Base-by-base conservation (phyloP, 1,284 basidiomycete genomes). In the Malassezia sp. region DNA sequence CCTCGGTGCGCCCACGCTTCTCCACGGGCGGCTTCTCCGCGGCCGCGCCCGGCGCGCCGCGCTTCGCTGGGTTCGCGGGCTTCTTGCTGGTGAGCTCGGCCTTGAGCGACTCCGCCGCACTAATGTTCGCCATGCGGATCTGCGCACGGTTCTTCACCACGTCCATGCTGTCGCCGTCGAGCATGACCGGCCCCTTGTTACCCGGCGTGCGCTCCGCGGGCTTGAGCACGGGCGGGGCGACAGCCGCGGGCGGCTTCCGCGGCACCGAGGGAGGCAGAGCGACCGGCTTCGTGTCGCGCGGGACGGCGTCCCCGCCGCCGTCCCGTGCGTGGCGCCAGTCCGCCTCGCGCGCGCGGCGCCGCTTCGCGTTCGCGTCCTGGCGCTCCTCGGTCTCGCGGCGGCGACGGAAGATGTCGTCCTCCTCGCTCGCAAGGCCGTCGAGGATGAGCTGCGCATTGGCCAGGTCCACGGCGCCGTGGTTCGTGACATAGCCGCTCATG, bases 401-500 rank as follows among this genome's bases (percentile, higher is more conserved):
- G 68, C 79, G 79, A 69, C 83, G 78, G 74, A 99, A 97, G 61
- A 97, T 97, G 33, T 89, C 87, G 73, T 93, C 88, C 75, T 99
- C 93, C 67, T 83, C 77, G 68, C 78, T 78, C 8, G 90, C 88
- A 49, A 97, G 77, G 53, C 89, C 90, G 69, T 93, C 86, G 71
- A 99, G 79, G 67, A 99, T 95, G 67, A 93, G 80, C 74, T 95
- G 85, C 35, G 83, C 85, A 70, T 88, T 78, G 29, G 77, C 75
- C 52, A 96, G 76, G 71, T 91, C 83, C 71, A 96, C 79, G 61
- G 80, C 79, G 53, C 93, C 93, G 72, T 95, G 82, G 67, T 95
- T 84, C 51, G 91, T 91, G 60, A 97, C 68, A 74, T 95, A 99
- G 40, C 90, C 91, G 43, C 89, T 89, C 90, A 97, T 95, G 64